Evolutionary conservation across 257 asterid genomes (phyloP), one percentile per base, ranked within the genome.

Genomic region (Nicotiana noctiflora): DNA sequence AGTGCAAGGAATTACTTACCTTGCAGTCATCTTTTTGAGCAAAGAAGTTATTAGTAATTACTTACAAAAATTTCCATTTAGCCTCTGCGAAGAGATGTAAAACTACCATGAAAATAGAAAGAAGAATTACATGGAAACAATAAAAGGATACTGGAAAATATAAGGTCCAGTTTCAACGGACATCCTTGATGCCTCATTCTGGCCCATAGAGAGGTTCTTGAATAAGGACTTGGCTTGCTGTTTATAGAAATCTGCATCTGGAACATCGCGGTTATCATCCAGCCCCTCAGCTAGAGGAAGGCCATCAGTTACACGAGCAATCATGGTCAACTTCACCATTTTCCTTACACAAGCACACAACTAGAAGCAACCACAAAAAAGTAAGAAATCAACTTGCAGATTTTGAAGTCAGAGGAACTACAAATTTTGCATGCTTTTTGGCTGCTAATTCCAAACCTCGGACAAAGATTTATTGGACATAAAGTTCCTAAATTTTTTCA

Each of bases 221-320:
- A 95, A 95, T 90, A 95, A 82, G 18, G 91, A 87, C 86, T 95
- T 95, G 63, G 87, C 99, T 89, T 93, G 99, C 82, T 90, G 97
- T 85, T 95, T 95, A 86, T 95, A 95, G 77, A 80, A 84, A 83
- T 95, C 99, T 60, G 93, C 82, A 83, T 95, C 95, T 23, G 93
- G 92, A 84, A 95, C 83, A 80, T 93, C 99, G 63, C 99, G 94
- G 59, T 94, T 94, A 85, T 95, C 99, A 80, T 95, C 99, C 85
- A 95, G 88, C 46, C 98, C 99, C 89, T 95, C 99, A 63, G 87
- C 99, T 67, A 95, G 83, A 1, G 92, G 98, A 81, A 95, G 97
- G 77, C 99, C 99, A 88, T 95, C 99, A 75, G 95, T 93, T 74
- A 95, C 96, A 85, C 99, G 98, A 84, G 98, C 96, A 83, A 95